These are phyloP conservation scores for Pseudogymnoascus verrucosus DNA, from an alignment of 2,329 filamentous ascomycete species.

Conservation along the genomic window DNA sequence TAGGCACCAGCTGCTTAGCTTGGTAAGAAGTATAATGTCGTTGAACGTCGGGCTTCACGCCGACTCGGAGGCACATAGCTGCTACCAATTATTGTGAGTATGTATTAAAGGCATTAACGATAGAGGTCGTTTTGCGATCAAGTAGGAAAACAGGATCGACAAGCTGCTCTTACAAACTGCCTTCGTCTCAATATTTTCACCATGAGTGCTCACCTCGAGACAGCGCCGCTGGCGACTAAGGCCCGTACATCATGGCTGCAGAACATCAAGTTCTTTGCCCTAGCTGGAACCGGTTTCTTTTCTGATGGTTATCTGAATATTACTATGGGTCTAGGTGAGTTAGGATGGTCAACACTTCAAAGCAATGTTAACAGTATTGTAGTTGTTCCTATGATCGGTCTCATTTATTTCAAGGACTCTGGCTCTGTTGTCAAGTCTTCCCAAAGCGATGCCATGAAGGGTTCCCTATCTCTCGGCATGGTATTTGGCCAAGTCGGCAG, in stretches of 20 bases:
- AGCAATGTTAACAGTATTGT: neutral
- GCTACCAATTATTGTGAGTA: neutral
- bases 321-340: slow-evolving; percentile 23
- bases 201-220: neutral
- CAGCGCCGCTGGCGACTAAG: neutral
- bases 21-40: neutral
- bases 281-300: slow-evolving; percentile 23
- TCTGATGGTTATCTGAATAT: slow-evolving; percentile 25
- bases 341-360: neutral
- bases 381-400: slow-evolving; percentile 24
- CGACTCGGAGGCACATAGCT: neutral
- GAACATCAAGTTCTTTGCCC: slow-evolving; percentile 21
- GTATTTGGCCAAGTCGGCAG: slow-evolving; percentile 40
- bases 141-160: neutral
- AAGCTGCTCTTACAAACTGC: neutral
- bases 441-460: slow-evolving; percentile 30
- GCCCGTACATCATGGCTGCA: neutral
- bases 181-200: neutral
- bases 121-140: neutral
- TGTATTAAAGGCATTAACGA: neutral
- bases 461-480: slow-evolving; percentile 38
- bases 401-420: slow-evolving; percentile 21
- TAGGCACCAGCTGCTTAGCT: neutral
- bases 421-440: neutral
- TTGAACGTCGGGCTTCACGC: neutral